Base-by-base conservation (phyloP, 1,139 yeast species). In the Candida frijolesensis region DNA sequence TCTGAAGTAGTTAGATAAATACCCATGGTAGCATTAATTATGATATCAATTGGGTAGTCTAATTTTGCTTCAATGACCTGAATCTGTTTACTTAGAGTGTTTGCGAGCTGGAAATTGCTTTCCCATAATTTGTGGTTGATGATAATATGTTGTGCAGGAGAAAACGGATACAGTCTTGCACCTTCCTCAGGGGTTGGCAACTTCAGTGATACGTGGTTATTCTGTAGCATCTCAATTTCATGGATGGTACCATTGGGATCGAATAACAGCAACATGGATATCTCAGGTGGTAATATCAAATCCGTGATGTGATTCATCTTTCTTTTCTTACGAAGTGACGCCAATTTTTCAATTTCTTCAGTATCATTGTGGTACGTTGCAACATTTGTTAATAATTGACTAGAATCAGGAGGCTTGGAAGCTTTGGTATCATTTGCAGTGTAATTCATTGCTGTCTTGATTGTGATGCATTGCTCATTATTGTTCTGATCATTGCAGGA, bases 351-450 rank as follows among this genome's bases (percentile, higher is more conserved):
- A 15, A 53, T 35, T 29, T 49, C 54, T 10, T 45, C 51, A 18
- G 54, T 49, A 15, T 52, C 55, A 45, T 50, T 47, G 8, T 52
- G 52, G 15, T 52, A 51, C 1, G 55, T 52, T 15, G 55, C 54
- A 4, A 44, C 16, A 33, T 51, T 51, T 9, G 55, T 50, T 12
- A 14, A 12, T 18, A 35, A 12, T 15, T 44, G 40, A 16, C 14
- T 29, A 9, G 11, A 37, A 11, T 8, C 32, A n/a, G 25, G 3
- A 3, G 37, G 18, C 12, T 10, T 18, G 11, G 29, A 16, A 12
- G 43, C 10, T 14, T 27, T 27, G 34, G 34, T 27, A 12, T n/a
- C n/a, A 14, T 11, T 30, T 30, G 18, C 15, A 15, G n/a, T 15
- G 22, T 19, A 19, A 19, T 19, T 19, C 4, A 19, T 30, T 4